Evolutionary conservation across 2,329 filamentous ascomycete species (phyloP), one percentile per base, ranked within the genome.

Genomic region (Cladophialophora exuberans): DNA sequence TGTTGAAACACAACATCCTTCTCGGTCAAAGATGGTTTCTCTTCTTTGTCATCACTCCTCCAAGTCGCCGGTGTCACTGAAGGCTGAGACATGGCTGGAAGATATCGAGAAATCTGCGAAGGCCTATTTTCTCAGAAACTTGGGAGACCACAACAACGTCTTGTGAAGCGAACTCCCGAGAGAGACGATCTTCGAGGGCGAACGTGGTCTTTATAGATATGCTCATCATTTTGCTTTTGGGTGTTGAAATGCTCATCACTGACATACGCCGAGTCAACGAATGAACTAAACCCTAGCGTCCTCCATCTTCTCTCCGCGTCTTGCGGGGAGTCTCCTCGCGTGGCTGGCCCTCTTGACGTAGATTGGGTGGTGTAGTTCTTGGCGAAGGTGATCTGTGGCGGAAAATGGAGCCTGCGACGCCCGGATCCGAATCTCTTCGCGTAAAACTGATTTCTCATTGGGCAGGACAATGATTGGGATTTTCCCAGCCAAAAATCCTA

Each of bases 251-350:
- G 6, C 30, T 28, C 18, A 18, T 25, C 46, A 39, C 44, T 55
- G 52, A 55, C 52, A 55, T 55, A 45, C 23, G 52, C 52, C 52
- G 30, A 55, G 52, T 23, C 7, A 44, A 22, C 36, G 49, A 43
- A 38, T 45, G 52, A 50, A 42, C 3, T n/a, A n/a, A 43, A 30
- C 36, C 52, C 28, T 44, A 38, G 31, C 30, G 11, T n/a, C 11
- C 39, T 45, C 52, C 52, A 49, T 25, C 26, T 44, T 44, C 28
- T 45, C 39, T 53, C 39, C 41, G 41, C 39, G 50, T 35, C 41
- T 10, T 36, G 39, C n/a, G 30, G 22, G 25, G 39, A 6, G n/a
- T 9, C 18, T 28, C 17, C 33, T 7, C 35, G 9, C 11, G 13
- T 6, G 31, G 31, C 20, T n/a, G 20, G 2, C 17, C n/a, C 20